phyloP scores from a whole-genome alignment of 1,284 basidiomycete genomes.

The Takashimella tepidaria region DNA sequence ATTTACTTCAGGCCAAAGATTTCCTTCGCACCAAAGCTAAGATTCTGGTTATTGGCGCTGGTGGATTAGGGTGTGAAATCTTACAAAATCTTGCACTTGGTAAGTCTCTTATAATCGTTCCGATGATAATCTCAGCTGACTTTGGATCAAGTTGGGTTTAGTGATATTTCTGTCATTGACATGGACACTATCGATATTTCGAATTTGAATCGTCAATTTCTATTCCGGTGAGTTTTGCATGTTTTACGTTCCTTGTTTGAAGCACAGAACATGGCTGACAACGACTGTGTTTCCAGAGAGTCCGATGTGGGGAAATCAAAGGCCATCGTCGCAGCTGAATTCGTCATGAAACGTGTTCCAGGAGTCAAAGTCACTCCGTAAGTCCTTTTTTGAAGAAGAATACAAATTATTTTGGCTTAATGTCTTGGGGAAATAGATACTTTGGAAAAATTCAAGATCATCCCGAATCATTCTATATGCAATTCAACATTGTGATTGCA shows the following conservation, averaged over 20 bases:
- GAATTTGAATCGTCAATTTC: slow-evolving; percentile 96
- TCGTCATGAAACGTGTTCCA: slow-evolving; percentile 89
- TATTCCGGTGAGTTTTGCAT: slow-evolving; percentile 70
- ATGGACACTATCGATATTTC: slow-evolving; percentile 99
- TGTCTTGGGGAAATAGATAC: no score
- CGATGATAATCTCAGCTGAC: slow-evolving; percentile 7
- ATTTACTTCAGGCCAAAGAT: slow-evolving; percentile 63
- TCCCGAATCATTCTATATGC: slow-evolving; percentile 89
- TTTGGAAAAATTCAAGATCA: slow-evolving; percentile 99
- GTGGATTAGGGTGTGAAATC: slow-evolving; percentile 92
- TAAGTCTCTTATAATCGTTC: slow-evolving; percentile 24
- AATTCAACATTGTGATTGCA: slow-evolving; percentile 95
- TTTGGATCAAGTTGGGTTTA: slow-evolving; percentile 67
- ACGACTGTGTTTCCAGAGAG: slow-evolving; percentile 53
- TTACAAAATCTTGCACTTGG: slow-evolving; percentile 80
- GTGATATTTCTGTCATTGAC: slow-evolving; percentile 98
- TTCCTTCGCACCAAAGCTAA: slow-evolving; percentile 81
- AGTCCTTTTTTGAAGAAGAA: slow-evolving; percentile 44
- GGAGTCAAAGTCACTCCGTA: slow-evolving; percentile 91
- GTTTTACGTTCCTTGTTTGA: no score
- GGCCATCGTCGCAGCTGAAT: slow-evolving; percentile 88
- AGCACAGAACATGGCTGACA: background rate
- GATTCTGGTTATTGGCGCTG: slow-evolving; percentile 94
- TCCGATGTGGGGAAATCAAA: slow-evolving; percentile 89
- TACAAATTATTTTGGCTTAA: no score